Conservation (phyloP, 345 rosid species). For the Excoecaria cochinchinensis region DNA sequence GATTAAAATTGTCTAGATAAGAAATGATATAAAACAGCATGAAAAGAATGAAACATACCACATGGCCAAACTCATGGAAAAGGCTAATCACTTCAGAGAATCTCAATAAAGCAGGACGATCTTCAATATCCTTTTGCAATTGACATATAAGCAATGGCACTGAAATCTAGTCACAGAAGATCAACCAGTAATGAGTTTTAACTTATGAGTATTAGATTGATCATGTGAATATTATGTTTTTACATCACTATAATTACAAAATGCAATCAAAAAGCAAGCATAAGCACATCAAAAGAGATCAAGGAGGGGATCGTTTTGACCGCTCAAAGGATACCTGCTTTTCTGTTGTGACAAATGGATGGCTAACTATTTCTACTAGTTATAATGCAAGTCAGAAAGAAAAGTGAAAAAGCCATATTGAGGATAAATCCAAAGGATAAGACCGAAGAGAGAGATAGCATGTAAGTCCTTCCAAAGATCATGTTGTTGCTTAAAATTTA, state of each 20-base stretch:
- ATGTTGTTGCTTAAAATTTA: neutral
- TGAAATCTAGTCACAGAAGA: slow-evolving; percentile 52
- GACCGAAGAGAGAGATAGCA: neutral
- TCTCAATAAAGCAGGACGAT: slow-evolving; percentile 55
- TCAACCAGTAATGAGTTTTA: slow-evolving; percentile 1
- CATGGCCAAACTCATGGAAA: slow-evolving; percentile 96
- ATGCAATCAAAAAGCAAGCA: slow-evolving; percentile 14
- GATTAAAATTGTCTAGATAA: neutral
- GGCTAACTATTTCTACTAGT: neutral
- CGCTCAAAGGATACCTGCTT: neutral
- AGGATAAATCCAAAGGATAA: neutral
- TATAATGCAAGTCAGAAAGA: neutral
- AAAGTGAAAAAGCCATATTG: neutral
- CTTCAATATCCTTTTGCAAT: slow-evolving; percentile 48
- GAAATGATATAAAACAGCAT: slow-evolving; percentile 13
- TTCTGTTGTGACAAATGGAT: neutral
- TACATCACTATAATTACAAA: slow-evolving; percentile 13
- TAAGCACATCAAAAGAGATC: neutral
- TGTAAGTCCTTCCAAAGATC: slow-evolving; percentile 2
- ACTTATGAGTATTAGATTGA: neutral
- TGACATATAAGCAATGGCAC: slow-evolving; percentile 76
- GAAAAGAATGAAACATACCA: slow-evolving; percentile 55
- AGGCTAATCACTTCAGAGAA: slow-evolving; percentile 87
- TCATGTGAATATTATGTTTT: slow-evolving; percentile 2
- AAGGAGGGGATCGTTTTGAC: neutral